phyloP scores from a whole-genome alignment of 2,329 filamentous ascomycete genomes.

The Fusarium haematococcum region DNA sequence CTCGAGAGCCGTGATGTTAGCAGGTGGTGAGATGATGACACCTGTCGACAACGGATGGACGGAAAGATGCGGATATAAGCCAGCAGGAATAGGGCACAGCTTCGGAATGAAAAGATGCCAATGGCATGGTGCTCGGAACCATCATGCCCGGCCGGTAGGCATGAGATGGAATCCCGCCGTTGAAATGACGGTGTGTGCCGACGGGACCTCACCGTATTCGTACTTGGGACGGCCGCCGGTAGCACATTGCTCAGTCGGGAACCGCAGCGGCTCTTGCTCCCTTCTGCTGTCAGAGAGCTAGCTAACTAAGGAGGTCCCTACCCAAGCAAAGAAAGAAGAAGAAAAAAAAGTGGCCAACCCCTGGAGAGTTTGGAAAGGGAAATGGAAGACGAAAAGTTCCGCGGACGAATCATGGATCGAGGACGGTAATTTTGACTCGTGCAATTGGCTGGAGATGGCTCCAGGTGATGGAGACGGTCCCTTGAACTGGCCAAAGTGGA shows the following conservation, averaged over 20 bases:
- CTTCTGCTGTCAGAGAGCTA: neutral
- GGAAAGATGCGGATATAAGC: constrained; percentile 1
- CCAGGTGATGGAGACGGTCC: neutral
- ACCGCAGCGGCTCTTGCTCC: neutral
- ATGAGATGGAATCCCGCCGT: constrained; percentile 4
- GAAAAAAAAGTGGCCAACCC: constrained; percentile 2
- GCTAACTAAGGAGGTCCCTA: neutral
- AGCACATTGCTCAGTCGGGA: neutral
- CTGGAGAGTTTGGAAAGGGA: constrained; percentile 6
- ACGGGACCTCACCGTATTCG: constrained; percentile 36
- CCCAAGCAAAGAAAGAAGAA: neutral
- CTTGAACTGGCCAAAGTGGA: constrained; percentile 7
- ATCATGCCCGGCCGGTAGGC: neutral
- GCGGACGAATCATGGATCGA: constrained; percentile 41
- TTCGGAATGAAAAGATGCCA: neutral
- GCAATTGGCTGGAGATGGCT: constrained; percentile 42
- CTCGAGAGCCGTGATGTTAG: neutral
- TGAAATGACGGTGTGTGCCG: constrained; percentile 38
- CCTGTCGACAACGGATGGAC: neutral
- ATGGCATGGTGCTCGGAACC: neutral
- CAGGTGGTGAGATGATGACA: neutral
- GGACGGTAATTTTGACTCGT: constrained; percentile 45
- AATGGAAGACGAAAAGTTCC: neutral
- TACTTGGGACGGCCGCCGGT: constrained; percentile 19
- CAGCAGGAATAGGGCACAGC: neutral